phyloP scores from a whole-genome alignment of 169 alveolate genomes.

The Cryptosporidium ubiquitum region DNA sequence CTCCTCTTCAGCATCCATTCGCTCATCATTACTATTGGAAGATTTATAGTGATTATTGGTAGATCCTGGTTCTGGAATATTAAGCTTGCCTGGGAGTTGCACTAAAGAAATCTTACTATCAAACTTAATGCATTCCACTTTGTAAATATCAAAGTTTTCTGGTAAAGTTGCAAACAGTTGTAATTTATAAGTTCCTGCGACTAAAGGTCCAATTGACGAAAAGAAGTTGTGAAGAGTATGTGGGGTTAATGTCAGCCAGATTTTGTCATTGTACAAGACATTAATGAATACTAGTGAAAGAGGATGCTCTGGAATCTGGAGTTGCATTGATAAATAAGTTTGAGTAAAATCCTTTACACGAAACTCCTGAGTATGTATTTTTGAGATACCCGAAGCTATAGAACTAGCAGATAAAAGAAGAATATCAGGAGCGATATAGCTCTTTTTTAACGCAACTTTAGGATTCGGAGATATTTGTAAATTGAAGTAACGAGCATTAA shows the following conservation, averaged over 20 bases:
- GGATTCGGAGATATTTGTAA: not conserved
- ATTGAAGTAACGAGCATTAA: not conserved
- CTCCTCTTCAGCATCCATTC: not conserved
- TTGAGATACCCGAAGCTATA: not conserved
- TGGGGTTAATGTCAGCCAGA: slow-evolving; percentile 45
- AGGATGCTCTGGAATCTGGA: slow-evolving; percentile 35
- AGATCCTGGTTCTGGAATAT: not conserved
- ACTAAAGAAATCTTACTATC: slow-evolving; percentile 11
- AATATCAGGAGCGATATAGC: not conserved
- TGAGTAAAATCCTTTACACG: slow-evolving; percentile 7
- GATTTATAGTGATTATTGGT: not conserved
- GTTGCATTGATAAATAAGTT: slow-evolving; percentile 6
- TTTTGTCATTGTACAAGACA: not conserved
- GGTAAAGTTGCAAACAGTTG: slow-evolving; percentile 17
- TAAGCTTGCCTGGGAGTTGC: not conserved
- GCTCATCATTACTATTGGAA: not conserved
- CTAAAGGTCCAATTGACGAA: slow-evolving; percentile 44
- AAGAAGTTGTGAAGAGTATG: not conserved
- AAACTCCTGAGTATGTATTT: slow-evolving; percentile 10
- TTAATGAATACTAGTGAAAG: slow-evolving; percentile 15
- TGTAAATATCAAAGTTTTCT: not conserved
- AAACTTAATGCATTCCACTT: not conserved
- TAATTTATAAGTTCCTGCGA: slow-evolving; percentile 31
- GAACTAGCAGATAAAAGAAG: not conserved
- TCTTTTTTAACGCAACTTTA: not conserved